Evolutionary conservation across 768 basidiomycete species (phyloP).

Genomic region (Paxillus involutus): DNA sequence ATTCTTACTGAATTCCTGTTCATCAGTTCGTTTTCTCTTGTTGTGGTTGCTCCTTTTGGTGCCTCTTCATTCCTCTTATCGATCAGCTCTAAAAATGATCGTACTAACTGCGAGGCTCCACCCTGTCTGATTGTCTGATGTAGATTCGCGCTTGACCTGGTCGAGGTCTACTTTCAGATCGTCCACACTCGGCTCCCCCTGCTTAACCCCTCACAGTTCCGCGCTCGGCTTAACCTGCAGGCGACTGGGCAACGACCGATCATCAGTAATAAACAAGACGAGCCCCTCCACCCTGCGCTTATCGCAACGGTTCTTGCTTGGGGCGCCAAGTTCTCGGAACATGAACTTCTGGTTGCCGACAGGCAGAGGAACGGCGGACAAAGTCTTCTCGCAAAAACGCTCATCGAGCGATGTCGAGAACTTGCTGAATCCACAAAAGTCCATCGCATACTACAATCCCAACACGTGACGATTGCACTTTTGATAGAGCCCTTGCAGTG

Average conservation of each 20-base stretch:
- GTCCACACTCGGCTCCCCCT: constrained; percentile 87
- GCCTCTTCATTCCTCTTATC: constrained; percentile 30
- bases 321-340: constrained; percentile 94
- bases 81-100: constrained; percentile 10
- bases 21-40: constrained; percentile 13
- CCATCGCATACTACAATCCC: constrained; percentile 72
- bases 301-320: constrained; percentile 88
- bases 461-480: constrained; percentile 81
- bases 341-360: constrained; percentile 79
- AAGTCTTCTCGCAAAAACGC: constrained; percentile 72
- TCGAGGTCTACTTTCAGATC: constrained; percentile 94
- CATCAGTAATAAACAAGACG: constrained; percentile 31
- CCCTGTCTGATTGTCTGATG: constrained; percentile 13
- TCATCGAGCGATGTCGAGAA: constrained; percentile 81
- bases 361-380: constrained; percentile 67
- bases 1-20: constrained; percentile 18
- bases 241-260: constrained; percentile 23
- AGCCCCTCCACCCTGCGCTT: constrained; percentile 65
- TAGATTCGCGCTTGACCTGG: constrained; percentile 89
- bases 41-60: constrained; percentile 7
- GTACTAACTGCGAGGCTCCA: constrained; percentile 12
- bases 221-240: constrained; percentile 59
- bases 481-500: constrained; percentile 84
- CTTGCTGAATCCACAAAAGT: constrained; percentile 87
- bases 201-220: constrained; percentile 81